Evolutionary conservation across 2,329 filamentous ascomycete genomes (phyloP).

Genomic region (Phaeoacremonium minimum): DNA sequence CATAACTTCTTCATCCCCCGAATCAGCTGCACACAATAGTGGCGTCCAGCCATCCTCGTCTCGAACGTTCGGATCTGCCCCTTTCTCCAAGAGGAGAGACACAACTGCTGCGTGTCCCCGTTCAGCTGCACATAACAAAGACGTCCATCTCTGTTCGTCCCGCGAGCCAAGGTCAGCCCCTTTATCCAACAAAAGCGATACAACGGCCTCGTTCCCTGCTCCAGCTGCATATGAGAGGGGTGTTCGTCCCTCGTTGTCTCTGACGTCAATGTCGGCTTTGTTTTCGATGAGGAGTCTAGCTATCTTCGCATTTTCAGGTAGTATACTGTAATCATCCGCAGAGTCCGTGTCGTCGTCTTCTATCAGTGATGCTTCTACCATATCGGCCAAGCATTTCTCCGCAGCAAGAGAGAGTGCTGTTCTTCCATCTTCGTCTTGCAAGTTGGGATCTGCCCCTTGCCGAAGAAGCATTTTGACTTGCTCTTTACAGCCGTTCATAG

Average conservation of each 20-base stretch:
- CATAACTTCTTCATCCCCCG: slow-evolving; percentile 8
- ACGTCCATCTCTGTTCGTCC: too few species aligned
- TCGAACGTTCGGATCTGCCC: slow-evolving; percentile 3
- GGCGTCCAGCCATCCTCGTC: slow-evolving; percentile 2
- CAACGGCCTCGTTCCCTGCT: too few species aligned
- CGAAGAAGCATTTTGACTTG: slow-evolving; percentile 6
- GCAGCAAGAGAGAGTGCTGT: slow-evolving; percentile 7
- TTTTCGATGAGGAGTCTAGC: slow-evolving; percentile 9
- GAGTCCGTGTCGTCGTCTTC: too few species aligned
- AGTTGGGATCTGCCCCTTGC: slow-evolving; percentile 5
- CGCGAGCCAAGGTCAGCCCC: too few species aligned
- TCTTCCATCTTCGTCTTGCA: not conserved
- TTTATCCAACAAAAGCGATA: too few species aligned
- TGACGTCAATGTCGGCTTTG: slow-evolving; percentile 9
- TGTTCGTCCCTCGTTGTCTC: slow-evolving; percentile 5
- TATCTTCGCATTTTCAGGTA: slow-evolving; percentile 6
- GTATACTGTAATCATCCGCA: too few species aligned
- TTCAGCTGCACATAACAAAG: slow-evolving; percentile 3
- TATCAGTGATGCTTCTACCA: too few species aligned
- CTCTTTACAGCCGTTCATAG: too few species aligned
- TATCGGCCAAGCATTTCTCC: too few species aligned
- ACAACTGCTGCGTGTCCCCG: slow-evolving; percentile 5
- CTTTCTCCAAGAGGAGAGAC: slow-evolving; percentile 7
- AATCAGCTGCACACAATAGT: slow-evolving; percentile 2
- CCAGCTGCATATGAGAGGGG: too few species aligned